A percentile compares a stretch with the other conserved stretches of the same genome.
phyloP scores from a whole-genome alignment of 139 green algal species.

The Monoraphidium neglectum region DNA sequence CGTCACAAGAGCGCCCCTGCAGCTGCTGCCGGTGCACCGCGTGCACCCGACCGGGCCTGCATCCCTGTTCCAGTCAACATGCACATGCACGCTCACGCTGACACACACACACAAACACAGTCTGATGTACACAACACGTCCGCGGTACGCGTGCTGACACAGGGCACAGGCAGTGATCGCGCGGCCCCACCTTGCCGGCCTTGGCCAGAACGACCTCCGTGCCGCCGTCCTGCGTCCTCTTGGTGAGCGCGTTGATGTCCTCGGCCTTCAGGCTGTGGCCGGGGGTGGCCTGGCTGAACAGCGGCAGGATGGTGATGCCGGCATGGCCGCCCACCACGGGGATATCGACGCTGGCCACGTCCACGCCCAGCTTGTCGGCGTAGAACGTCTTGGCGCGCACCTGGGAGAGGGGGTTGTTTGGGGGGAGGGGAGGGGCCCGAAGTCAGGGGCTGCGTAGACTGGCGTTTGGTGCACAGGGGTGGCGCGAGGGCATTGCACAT shows the following conservation, averaged over 20 bases:
- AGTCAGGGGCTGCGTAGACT: neutral
- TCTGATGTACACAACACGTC: no score
- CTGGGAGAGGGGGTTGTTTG: slow-evolving; percentile 8
- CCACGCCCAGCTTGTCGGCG: slow-evolving; percentile 84
- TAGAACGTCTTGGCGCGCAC: slow-evolving; percentile 96
- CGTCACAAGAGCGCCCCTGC: no score
- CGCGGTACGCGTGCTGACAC: no score
- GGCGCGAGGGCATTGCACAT: no score
- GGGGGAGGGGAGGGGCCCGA: no score
- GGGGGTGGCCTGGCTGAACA: slow-evolving; percentile 93
- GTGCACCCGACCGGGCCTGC: neutral
- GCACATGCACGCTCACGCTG: no score
- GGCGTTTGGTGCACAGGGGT: neutral
- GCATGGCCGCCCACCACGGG: slow-evolving; percentile 98
- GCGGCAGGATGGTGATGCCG: slow-evolving; percentile 97
- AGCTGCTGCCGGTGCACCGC: no score
- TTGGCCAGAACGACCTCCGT: slow-evolving; percentile 98
- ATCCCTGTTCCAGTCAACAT: no score
- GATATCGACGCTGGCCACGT: slow-evolving; percentile 89
- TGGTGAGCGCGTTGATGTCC: slow-evolving; percentile 92
- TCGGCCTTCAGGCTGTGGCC: slow-evolving; percentile 65
- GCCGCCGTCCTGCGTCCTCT: slow-evolving; percentile 97
- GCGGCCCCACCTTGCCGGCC: slow-evolving; percentile 76
- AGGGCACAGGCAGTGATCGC: no score
- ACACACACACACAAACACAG: no score